Percentiles rank a stretch among this genome's conserved stretches.
phyloP scores from a whole-genome alignment of 169 alveolate genomes.

The Fabrea salina region DNA sequence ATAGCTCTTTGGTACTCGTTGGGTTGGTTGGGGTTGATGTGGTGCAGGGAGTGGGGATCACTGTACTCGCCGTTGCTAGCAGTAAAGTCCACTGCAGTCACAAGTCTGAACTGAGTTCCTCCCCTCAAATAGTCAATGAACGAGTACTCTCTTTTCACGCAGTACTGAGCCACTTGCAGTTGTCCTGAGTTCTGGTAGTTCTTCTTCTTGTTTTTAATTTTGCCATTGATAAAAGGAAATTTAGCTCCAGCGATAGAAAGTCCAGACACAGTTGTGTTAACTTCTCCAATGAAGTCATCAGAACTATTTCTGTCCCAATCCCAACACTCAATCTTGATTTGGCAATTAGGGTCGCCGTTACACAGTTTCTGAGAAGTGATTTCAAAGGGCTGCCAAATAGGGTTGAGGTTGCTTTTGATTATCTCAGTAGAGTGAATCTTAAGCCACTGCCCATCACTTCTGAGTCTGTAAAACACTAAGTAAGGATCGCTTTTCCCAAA shows the following conservation, averaged over 20 bases:
- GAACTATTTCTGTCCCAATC: conserved; percentile 43
- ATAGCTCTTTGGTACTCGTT: conserved; percentile 72
- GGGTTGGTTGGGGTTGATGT: conserved; percentile 26
- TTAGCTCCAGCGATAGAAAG: not conserved
- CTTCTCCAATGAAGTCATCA: conserved; percentile 49
- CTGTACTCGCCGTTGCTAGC: conserved; percentile 61
- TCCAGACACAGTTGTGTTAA: conserved; percentile 32
- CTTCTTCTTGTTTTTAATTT: not conserved
- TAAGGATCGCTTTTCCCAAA: conserved; percentile 39
- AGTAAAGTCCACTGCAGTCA: conserved; percentile 72
- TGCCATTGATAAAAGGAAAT: not conserved
- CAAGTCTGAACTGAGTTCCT: conserved; percentile 60
- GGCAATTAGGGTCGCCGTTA: conserved; percentile 47
- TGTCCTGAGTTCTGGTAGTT: conserved; percentile 21
- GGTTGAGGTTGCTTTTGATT: conserved; percentile 26
- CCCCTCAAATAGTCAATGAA: conserved; percentile 65
- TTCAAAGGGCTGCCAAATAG: conserved; percentile 43
- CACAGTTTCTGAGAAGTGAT: conserved; percentile 39
- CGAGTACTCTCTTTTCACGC: conserved; percentile 36
- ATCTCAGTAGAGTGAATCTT: conserved; percentile 40
- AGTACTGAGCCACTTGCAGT: conserved; percentile 6
- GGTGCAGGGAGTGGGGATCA: conserved; percentile 57
- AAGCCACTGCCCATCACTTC: conserved; percentile 21
- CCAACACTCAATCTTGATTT: conserved; percentile 41
- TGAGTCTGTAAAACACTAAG: conserved; percentile 34